A percentile compares a stretch with the other conserved stretches of the same genome.
phyloP scores from a whole-genome alignment of 805 yeast species.

The Diddensiella santjacobensis region DNA sequence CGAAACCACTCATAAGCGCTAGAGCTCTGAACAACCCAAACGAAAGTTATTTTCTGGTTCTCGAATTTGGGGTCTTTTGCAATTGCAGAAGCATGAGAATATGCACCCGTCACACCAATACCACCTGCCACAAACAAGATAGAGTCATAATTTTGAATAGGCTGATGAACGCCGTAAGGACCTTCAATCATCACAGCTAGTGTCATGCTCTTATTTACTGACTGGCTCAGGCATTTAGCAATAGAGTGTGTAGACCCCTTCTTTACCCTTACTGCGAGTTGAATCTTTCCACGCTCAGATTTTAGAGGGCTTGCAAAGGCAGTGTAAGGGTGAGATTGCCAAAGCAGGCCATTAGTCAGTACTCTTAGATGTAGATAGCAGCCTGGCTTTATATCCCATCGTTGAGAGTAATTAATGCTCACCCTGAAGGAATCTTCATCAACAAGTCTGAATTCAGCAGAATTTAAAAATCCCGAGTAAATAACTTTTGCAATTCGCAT shows the following conservation, averaged over 20 bases:
- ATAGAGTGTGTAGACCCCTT: conserved; percentile 21
- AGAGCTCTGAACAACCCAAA: conserved; percentile 59
- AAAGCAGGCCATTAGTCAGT: conserved; percentile 40
- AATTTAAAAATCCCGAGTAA: conserved; percentile 6
- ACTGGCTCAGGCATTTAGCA: conserved; percentile 4
- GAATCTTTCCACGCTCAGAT: conserved; percentile 7
- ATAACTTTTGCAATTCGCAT: conserved; percentile 8
- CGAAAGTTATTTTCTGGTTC: conserved; percentile 41
- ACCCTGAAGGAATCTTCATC: conserved; percentile 22
- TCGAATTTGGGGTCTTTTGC: conserved; percentile 29
- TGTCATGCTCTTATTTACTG: neutral
- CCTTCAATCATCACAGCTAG: conserved; percentile 49
- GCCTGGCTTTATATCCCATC: conserved; percentile 50
- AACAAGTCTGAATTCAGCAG: conserved; percentile 7
- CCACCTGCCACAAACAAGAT: conserved; percentile 69
- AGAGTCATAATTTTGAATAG: conserved; percentile 48
- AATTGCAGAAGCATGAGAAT: conserved; percentile 39
- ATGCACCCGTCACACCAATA: conserved; percentile 64
- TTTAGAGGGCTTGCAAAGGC: conserved; percentile 13
- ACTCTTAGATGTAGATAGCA: conserved; percentile 50
- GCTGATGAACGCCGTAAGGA: conserved; percentile 59
- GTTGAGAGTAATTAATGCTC: conserved; percentile 36
- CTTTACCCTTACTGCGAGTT: conserved; percentile 14
- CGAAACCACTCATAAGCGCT: conserved; percentile 46
- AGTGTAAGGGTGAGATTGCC: conserved; percentile 76